Conservation (phyloP, 257 asterid species). For the Solanum pimpinellifolium region DNA sequence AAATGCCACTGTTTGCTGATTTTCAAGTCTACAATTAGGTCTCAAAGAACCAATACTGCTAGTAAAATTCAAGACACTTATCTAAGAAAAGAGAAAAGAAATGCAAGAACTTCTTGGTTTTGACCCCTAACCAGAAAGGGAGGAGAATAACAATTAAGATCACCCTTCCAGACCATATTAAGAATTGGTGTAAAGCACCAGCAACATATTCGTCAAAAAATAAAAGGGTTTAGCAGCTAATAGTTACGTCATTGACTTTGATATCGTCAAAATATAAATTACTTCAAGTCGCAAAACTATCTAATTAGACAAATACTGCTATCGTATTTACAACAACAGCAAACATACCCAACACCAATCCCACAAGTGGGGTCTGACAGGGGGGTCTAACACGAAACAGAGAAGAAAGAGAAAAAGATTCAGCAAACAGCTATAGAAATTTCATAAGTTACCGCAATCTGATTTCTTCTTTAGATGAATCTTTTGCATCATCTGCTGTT, state of each 20-base stretch:
- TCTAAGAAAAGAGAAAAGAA: neutral
- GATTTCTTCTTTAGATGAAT: constrained; percentile 73
- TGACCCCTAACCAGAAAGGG: neutral
- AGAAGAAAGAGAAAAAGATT: neutral
- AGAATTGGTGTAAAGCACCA: neutral
- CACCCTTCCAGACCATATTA: neutral
- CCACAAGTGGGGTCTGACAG: neutral
- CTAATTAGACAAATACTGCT: neutral
- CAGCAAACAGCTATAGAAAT: neutral
- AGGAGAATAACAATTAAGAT: neutral
- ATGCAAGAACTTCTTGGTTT: neutral
- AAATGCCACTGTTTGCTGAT: neutral
- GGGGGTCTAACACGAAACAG: neutral
- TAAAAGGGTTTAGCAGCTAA: neutral
- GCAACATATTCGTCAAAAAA: neutral
- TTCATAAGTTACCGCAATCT: constrained; percentile 55
- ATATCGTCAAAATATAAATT: neutral
- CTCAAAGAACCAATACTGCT: neutral
- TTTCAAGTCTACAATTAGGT: neutral
- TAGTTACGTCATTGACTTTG: neutral
- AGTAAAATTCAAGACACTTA: neutral
- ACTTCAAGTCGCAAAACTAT: neutral
- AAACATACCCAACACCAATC: neutral
- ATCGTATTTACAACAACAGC: neutral
- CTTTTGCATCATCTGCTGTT: constrained; percentile 70